Evolutionary conservation across 495 filamentous ascomycete genomes (phyloP).

Genomic region (Neurospora sp.): DNA sequence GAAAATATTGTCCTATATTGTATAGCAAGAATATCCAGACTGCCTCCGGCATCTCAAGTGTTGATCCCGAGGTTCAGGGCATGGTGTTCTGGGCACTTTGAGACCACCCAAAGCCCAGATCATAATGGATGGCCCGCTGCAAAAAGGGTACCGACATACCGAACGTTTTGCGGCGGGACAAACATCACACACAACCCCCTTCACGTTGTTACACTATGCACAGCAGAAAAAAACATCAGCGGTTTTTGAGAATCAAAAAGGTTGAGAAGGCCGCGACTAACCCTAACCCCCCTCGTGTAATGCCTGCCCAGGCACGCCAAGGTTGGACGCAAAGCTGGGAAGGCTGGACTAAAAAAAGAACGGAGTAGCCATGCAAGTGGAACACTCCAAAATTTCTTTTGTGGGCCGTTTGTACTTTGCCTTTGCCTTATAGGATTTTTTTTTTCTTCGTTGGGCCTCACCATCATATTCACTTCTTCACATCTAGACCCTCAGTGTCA

Average conservation of each 20-base stretch:
- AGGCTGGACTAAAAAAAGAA: neutral
- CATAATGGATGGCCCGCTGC: neutral
- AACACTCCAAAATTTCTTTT: slow-evolving; percentile 1
- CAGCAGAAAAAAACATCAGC: neutral
- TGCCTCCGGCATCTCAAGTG: neutral
- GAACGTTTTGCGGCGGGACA: neutral
- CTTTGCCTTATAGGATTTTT: neutral
- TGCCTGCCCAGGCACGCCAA: neutral
- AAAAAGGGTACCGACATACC: neutral
- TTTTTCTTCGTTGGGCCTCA: neutral
- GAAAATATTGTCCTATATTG: neutral
- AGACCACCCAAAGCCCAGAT: neutral
- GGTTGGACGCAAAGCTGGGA: neutral
- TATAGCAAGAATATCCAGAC: neutral
- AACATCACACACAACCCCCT: neutral
- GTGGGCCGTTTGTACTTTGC: neutral
- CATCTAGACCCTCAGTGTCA: neutral
- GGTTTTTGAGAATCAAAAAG: neutral
- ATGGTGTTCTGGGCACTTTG: neutral
- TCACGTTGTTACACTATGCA: neutral
- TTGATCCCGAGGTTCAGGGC: neutral
- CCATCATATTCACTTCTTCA: neutral
- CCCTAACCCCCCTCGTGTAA: neutral
- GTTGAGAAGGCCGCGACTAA: neutral
- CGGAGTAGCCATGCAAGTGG: neutral